These are phyloP conservation scores for Lodderomyces margitis DNA, from an alignment of 1,139 yeast species.

Conservation along the genomic window DNA sequence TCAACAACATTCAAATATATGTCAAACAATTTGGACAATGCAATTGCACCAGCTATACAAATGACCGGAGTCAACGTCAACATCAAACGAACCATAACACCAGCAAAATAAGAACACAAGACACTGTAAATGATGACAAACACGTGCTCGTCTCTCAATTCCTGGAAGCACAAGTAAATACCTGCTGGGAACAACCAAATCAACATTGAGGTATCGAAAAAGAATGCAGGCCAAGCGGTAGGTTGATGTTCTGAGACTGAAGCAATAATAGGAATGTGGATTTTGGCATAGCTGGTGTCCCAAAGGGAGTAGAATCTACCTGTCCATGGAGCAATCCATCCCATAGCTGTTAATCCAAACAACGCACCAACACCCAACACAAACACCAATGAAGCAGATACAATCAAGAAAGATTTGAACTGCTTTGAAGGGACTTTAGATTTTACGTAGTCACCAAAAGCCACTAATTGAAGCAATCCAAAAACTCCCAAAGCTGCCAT, in stretches of 20 bases:
- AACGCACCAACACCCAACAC: slow-evolving; percentile 68
- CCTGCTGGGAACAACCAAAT: slow-evolving; percentile 99
- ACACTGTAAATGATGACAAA: slow-evolving; percentile 89
- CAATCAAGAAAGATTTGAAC: slow-evolving; percentile 69
- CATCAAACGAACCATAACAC: slow-evolving; percentile 99
- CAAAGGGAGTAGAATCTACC: slow-evolving; percentile 98
- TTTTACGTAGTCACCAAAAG: slow-evolving; percentile 80
- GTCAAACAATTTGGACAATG: slow-evolving; percentile 81
- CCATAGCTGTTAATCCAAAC: slow-evolving; percentile 79
- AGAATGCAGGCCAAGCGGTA: slow-evolving; percentile 98
- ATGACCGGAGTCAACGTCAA: slow-evolving; percentile 93
- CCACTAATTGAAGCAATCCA: slow-evolving; percentile 89
- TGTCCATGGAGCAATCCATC: slow-evolving; percentile 98
- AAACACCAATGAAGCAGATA: slow-evolving; percentile 56
- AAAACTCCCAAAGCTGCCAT: slow-evolving; percentile 98
- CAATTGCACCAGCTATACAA: slow-evolving; percentile 87
- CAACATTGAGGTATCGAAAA: slow-evolving; percentile 87
- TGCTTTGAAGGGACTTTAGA: slow-evolving; percentile 70
- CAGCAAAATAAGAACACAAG: slow-evolving; percentile 94
- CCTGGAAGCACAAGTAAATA: slow-evolving; percentile 85
- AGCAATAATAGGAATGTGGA: slow-evolving; percentile 97
- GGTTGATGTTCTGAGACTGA: slow-evolving; percentile 99
- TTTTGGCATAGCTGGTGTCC: slow-evolving; percentile 97
- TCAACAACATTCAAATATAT: slow-evolving; percentile 71
- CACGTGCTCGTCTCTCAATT: slow-evolving; percentile 86